Conservation (phyloP, 441 rosid genomes). For the Brassica balearica region DNA sequence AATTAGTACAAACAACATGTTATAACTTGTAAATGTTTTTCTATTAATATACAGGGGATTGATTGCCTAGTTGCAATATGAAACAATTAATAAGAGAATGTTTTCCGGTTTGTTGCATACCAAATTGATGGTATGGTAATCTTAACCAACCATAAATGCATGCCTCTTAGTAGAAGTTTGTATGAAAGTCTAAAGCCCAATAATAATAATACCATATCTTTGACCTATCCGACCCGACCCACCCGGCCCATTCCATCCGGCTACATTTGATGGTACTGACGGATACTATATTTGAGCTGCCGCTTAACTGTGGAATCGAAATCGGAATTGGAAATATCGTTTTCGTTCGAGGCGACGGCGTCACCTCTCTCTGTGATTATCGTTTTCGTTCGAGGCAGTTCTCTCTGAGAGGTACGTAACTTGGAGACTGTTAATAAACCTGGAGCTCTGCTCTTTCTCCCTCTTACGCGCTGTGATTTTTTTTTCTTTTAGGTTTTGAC, state of each 20-base stretch:
- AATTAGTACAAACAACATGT: too few relatives aligned
- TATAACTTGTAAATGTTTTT: too few relatives aligned
- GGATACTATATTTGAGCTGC: not conserved
- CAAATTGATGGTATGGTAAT: not conserved
- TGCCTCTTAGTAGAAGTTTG: not conserved
- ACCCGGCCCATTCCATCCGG: not conserved
- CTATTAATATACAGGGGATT: too few relatives aligned
- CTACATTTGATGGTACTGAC: not conserved
- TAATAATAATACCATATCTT: not conserved
- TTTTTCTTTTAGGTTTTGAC: not conserved
- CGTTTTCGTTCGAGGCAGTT: not conserved
- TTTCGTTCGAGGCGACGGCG: not conserved
- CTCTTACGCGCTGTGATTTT: constrained; percentile 3
- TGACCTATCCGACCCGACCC: not conserved
- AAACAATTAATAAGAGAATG: not conserved
- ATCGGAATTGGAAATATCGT: not conserved
- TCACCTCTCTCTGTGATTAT: not conserved
- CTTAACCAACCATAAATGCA: not conserved
- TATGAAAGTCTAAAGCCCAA: not conserved
- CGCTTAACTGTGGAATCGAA: constrained; percentile 11
- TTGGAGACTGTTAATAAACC: not conserved
- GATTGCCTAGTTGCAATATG: not conserved
- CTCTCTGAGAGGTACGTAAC: not conserved
- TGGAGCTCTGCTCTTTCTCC: not conserved
- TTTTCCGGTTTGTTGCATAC: not conserved